Percentiles rank a stretch among this genome's conserved stretches.
Evolutionary conservation across 257 asterid genomes (phyloP).

Genomic region (Gynochthodes officinalis): DNA sequence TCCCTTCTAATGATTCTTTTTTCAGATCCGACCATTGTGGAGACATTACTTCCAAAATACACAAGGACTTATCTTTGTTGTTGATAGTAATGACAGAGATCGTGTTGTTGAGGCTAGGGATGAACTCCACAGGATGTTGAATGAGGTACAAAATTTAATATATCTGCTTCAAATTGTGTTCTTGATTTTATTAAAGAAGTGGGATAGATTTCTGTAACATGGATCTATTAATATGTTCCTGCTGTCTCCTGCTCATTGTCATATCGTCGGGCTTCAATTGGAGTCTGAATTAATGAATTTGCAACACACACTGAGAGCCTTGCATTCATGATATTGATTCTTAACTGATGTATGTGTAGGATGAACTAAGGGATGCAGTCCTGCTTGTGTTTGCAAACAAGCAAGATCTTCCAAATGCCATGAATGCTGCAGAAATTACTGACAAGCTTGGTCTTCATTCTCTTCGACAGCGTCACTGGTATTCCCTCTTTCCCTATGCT

Average conservation of each 20-base stretch:
- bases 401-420: constrained; percentile 73
- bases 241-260: not conserved
- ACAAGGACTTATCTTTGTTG: constrained; percentile 81
- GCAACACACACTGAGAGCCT: not conserved
- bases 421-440: constrained; percentile 72
- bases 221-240: not conserved
- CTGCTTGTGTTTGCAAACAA: constrained; percentile 70
- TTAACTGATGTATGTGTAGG: constrained; percentile 22
- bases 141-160: constrained; percentile 45
- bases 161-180: not conserved
- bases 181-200: not conserved
- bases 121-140: constrained; percentile 78
- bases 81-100: constrained; percentile 78
- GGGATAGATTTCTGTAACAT: not conserved
- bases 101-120: constrained; percentile 91
- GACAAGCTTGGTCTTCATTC: constrained; percentile 77
- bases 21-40: constrained; percentile 83
- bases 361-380: constrained; percentile 71
- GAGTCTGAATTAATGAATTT: not conserved
- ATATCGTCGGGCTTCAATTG: not conserved
- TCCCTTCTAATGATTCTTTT: constrained; percentile 5
- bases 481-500: constrained; percentile 8
- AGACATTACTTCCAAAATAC: constrained; percentile 87
- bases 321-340: not conserved
- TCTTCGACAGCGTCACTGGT: constrained; percentile 72